Conservation (phyloP, 139 green algal genomes). For the Tetradesmus obliquus region DNA sequence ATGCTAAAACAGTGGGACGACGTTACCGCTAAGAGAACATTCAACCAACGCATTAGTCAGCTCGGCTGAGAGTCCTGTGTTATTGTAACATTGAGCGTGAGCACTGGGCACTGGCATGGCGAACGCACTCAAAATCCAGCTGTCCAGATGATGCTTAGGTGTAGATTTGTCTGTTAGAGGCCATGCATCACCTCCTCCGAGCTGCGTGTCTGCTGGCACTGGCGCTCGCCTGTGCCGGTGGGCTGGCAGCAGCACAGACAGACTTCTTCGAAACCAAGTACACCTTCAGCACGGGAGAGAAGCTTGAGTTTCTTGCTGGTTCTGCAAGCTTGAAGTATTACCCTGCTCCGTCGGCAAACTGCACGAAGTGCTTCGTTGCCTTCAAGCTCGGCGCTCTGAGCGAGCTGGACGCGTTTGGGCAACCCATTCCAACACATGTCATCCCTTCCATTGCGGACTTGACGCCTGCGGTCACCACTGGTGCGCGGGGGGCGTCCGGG, state of each 20-base stretch:
- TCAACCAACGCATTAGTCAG: neutral
- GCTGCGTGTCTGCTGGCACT: conserved; percentile 2
- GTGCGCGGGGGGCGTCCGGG: neutral
- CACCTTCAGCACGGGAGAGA: conserved; percentile 9
- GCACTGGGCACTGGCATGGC: neutral
- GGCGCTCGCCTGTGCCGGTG: conserved; percentile 22
- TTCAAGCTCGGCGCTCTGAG: conserved; percentile 38
- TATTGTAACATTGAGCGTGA: neutral
- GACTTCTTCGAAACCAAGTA: neutral
- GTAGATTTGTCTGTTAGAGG: neutral
- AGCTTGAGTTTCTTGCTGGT: conserved; percentile 10
- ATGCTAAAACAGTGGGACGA: neutral
- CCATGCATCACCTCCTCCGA: neutral
- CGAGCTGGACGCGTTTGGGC: conserved; percentile 33
- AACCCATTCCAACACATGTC: neutral
- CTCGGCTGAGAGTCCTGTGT: neutral
- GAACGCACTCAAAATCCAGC: neutral
- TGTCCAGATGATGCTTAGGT: neutral
- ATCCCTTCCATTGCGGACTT: conserved; percentile 14
- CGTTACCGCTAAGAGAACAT: neutral
- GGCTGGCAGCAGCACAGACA: conserved; percentile 9
- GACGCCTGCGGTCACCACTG: neutral
- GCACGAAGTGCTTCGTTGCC: conserved; percentile 10
- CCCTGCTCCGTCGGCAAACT: conserved; percentile 13
- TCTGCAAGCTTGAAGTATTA: conserved; percentile 12